Evolutionary conservation across 2,329 filamentous ascomycete genomes (phyloP).

Genomic region (Aschersonia sp.): DNA sequence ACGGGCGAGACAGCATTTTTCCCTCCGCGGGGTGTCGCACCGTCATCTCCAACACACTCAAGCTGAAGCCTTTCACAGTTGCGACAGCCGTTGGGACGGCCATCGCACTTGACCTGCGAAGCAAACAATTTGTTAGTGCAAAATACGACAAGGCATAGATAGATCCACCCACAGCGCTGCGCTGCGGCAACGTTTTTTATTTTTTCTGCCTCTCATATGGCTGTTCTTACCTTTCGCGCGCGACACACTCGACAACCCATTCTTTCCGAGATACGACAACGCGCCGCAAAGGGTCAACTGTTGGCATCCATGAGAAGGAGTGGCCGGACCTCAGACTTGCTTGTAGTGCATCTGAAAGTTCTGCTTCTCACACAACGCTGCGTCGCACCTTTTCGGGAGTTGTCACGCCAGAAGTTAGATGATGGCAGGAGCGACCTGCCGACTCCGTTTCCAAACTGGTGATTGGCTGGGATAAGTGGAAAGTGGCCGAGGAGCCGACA

Average conservation of each 20-base stretch:
- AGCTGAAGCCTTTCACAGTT: slow-evolving; percentile 27
- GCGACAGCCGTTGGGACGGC: slow-evolving; percentile 25
- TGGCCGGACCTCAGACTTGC: too few relatives aligned
- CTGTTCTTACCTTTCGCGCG: slow-evolving; percentile 21
- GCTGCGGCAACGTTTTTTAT: background rate
- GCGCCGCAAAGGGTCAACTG: too few relatives aligned
- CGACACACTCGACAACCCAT: slow-evolving; percentile 27
- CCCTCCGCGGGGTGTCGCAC: slow-evolving; percentile 11
- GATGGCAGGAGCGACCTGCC: slow-evolving; percentile 3
- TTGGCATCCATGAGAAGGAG: too few relatives aligned
- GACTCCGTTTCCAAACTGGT: background rate
- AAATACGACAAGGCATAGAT: background rate
- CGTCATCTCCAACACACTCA: slow-evolving; percentile 23
- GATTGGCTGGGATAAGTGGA: slow-evolving; percentile 2
- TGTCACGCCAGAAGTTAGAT: background rate
- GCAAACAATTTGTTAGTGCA: background rate
- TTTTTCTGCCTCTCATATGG: background rate
- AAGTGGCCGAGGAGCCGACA: slow-evolving; percentile 1
- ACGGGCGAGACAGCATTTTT: slow-evolving; percentile 13
- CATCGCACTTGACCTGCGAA: slow-evolving; percentile 25
- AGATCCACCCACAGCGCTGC: background rate
- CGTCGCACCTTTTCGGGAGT: background rate
- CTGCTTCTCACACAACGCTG: background rate
- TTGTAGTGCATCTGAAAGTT: too few relatives aligned
- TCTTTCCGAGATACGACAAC: background rate